Base-by-base conservation (phyloP, 192 early-diverging fungal genomes). In the Pilobolus umbonatus region DNA sequence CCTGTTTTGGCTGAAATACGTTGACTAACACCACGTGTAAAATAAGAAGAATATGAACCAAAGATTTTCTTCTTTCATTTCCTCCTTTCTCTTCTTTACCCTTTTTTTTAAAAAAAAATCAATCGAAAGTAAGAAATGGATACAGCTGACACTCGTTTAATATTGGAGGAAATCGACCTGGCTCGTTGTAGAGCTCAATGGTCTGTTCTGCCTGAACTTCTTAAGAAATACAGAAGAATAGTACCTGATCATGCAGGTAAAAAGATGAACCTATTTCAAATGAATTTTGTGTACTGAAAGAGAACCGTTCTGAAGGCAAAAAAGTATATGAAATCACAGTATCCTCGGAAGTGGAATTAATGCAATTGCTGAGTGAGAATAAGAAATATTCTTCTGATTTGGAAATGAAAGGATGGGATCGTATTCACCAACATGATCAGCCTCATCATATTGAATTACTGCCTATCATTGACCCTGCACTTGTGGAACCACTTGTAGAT, bases 201-300 rank as follows among this genome's bases (percentile, higher is more conserved):
- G 65, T 46, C 48, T 21, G 54, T 36, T 15, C 65, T 75, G 43
- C 67, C 69, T 25, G 80, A 81, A 49, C 52, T 77, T n/a, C 66
- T 73, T 12, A 64, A 72, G 48, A 75, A 75, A 19, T 81, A 77
- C 61, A 53, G 68, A 50, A 79, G 74, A 48, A 70, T 71, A 40
- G 68, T 72, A 44, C 67, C 73, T 14, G 71, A 76, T 28, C 76
- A 77, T 30, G n/a, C 62, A 53, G 80, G 80, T 73, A 75, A 66
- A 34, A 6, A 46, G 11, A 49, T 14, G 14, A 25, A 14, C 24
- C 25, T 28, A 25, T 26, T 1, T 15, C 22, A 2, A 14, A 10
- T 15, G 8, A 28, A 53, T 2, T 7, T 12, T 17, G 19, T 3
- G 14, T 15, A 12, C 19, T 42, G 4, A 4, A 42, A 12, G 1